Conservation (phyloP, 768 basidiomycete species). For the Tulasnella sp. region DNA sequence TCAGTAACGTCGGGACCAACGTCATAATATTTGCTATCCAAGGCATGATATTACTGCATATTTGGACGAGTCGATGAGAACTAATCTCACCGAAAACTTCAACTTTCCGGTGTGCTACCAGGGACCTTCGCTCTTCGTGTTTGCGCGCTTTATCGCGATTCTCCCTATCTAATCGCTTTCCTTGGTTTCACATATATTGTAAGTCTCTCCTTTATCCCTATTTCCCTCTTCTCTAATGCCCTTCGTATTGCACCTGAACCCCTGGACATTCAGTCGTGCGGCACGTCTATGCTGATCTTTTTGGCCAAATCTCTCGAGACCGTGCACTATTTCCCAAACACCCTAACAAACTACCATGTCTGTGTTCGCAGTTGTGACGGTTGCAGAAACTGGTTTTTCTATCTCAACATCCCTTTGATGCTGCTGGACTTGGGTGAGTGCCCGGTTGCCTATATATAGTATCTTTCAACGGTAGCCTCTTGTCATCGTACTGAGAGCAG, state of each 20-base stretch:
- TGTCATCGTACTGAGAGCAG: neutral
- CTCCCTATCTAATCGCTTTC: neutral
- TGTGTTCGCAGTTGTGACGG: neutral
- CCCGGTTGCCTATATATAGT: too few species aligned
- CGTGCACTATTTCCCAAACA: neutral
- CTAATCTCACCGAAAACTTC: neutral
- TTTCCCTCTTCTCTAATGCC: too few species aligned
- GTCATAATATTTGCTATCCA: neutral
- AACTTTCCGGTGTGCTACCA: neutral
- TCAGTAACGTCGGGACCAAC: neutral
- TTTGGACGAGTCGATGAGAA: neutral
- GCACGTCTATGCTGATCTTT: neutral
- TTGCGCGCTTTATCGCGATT: slow-evolving; percentile 2
- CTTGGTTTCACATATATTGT: neutral
- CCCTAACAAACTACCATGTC: neutral
- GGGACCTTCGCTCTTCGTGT: neutral
- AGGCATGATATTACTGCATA: neutral
- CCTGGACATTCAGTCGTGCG: neutral
- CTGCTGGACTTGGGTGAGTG: neutral
- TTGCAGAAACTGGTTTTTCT: neutral
- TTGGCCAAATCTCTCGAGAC: neutral
- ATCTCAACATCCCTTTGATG: neutral
- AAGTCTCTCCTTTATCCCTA: neutral
- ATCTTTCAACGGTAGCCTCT: neutral
- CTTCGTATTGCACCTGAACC: neutral